Conservation (phyloP, 495 filamentous ascomycete genomes). For the Cudoniella acicularis region DNA sequence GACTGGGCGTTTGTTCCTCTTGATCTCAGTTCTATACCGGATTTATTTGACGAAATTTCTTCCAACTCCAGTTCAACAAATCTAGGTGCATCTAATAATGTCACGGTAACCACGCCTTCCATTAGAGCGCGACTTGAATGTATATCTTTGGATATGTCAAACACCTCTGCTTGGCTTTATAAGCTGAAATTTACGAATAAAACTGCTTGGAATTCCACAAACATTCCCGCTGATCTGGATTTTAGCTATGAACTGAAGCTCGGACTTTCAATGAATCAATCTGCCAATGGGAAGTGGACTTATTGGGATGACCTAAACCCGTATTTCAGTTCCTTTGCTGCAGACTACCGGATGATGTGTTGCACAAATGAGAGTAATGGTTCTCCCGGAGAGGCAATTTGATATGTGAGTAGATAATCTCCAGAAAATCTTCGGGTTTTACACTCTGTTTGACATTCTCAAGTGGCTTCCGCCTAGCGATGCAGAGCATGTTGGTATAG, state of each 20-base stretch:
- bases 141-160: constrained; percentile 19
- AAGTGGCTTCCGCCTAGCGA: constrained; percentile 22
- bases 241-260: constrained; percentile 17
- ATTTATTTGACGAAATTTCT: neutral
- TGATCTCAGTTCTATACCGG: neutral
- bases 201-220: constrained; percentile 11
- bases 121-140: constrained; percentile 31
- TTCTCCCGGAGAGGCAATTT: constrained; percentile 17
- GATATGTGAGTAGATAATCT: constrained; percentile 13
- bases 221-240: neutral
- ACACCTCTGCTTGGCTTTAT: constrained; percentile 26
- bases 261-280: neutral
- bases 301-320: neutral
- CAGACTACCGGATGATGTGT: constrained; percentile 24
- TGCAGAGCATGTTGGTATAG: constrained; percentile 28
- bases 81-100: constrained; percentile 9
- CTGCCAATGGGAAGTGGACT: neutral
- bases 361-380: constrained; percentile 30
- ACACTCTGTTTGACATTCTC: too few species aligned
- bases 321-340: constrained; percentile 23
- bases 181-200: constrained; percentile 15
- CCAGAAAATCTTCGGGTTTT: too few species aligned
- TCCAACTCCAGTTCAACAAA: neutral
- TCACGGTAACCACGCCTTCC: constrained; percentile 28
- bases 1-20: constrained; percentile 6